phyloP scores from a whole-genome alignment of 2,329 filamentous ascomycete genomes.

The Colletotrichum trifolii region DNA sequence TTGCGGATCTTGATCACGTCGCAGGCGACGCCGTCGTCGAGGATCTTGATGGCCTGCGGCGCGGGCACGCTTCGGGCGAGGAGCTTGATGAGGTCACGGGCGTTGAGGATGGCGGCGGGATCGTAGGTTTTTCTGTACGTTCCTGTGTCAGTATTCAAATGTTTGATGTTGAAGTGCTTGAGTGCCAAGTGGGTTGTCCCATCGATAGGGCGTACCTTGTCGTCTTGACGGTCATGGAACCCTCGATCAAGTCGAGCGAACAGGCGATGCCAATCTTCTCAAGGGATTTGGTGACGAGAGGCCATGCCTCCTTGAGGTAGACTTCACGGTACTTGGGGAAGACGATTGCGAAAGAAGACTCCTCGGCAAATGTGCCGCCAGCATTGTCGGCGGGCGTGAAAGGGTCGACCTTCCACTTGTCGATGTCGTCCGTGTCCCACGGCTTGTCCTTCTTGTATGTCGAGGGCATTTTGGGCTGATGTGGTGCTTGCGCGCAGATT shows the following conservation, averaged over 20 bases:
- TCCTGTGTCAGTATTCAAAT: constrained; percentile 10
- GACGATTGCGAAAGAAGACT: constrained; percentile 87
- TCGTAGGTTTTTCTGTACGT: constrained; percentile 80
- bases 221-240: constrained; percentile 96
- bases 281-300: constrained; percentile 85
- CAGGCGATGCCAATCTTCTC: constrained; percentile 91
- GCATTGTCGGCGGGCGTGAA: constrained; percentile 89
- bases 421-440: constrained; percentile 96
- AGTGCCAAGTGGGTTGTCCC: too few species aligned
- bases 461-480: constrained; percentile 74
- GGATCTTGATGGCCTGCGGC: constrained; percentile 91
- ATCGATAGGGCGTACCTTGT: constrained; percentile 73
- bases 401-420: constrained; percentile 93
- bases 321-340: constrained; percentile 98
- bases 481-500: constrained; percentile 6
- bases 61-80: constrained; percentile 91
- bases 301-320: constrained; percentile 93
- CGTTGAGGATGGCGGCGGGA: constrained; percentile 91
- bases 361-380: constrained; percentile 88
- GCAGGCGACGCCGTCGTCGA: constrained; percentile 90
- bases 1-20: constrained; percentile 97
- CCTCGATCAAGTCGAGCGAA: constrained; percentile 92
- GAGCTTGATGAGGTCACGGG: constrained; percentile 92
- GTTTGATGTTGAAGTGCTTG: too few species aligned
- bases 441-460: constrained; percentile 91